phyloP scores from a whole-genome alignment of 768 basidiomycete species.

The Calocybe cyanea region DNA sequence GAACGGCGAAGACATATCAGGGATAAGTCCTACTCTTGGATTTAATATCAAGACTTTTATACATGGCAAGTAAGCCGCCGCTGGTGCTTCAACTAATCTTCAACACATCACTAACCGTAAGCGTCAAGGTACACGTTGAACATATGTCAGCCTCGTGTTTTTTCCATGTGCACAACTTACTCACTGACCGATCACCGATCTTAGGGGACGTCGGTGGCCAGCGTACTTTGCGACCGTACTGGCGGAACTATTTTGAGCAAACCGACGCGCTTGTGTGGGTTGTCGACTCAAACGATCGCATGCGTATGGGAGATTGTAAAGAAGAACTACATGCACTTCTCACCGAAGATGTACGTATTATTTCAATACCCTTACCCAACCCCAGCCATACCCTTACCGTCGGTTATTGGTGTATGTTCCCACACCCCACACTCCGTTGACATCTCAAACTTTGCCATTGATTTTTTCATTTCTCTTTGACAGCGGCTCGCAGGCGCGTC shows the following conservation, averaged over 20 bases:
- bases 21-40: conserved; percentile 89
- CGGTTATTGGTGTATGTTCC: no score
- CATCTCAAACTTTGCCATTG: conserved; percentile 2
- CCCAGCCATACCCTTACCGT: conserved; percentile 3
- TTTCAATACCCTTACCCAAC: conserved; percentile 4
- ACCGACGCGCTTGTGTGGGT: conserved; percentile 99
- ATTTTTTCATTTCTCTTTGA: conserved; percentile 12
- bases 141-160: conserved; percentile 55
- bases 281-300: conserved; percentile 90
- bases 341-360: conserved; percentile 78
- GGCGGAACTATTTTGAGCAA: conserved; percentile 99
- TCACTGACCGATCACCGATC: conserved; percentile 1
- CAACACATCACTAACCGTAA: background rate
- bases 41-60: conserved; percentile 99
- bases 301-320: conserved; percentile 88
- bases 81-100: background rate
- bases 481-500: conserved; percentile 96
- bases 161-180: background rate
- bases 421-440: conserved; percentile 1
- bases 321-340: conserved; percentile 83
- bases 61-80: conserved; percentile 67
- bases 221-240: conserved; percentile 92
- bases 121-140: conserved; percentile 63
- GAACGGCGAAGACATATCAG: conserved; percentile 85
- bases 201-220: conserved; percentile 99